phyloP scores from a whole-genome alignment of 192 early-diverging fungal genomes.

The Backusella macrospora region DNA sequence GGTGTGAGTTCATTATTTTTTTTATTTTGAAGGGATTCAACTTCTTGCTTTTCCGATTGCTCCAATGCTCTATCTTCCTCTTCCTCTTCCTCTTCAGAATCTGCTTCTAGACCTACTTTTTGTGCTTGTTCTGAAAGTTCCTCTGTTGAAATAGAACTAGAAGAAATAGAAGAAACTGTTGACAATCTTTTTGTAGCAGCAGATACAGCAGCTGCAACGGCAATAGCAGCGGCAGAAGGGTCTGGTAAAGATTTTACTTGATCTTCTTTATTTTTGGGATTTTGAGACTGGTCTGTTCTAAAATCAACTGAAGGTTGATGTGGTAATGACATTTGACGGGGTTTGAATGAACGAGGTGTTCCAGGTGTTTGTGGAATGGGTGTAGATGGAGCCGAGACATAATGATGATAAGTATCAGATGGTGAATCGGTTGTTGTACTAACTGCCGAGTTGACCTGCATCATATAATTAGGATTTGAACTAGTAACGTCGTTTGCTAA shows the following conservation, averaged over 20 bases:
- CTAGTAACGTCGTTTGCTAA: neutral
- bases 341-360: constrained; percentile 24
- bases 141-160: constrained; percentile 13
- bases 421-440: constrained; percentile 1
- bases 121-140: neutral
- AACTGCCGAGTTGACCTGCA: neutral
- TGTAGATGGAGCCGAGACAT: constrained; percentile 15
- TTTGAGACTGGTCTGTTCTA: neutral
- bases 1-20: neutral
- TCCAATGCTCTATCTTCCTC: neutral
- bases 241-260: neutral
- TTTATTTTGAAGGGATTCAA: neutral
- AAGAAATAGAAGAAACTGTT: constrained; percentile 22
- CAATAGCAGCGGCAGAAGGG: neutral
- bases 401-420: constrained; percentile 14
- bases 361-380: constrained; percentile 20
- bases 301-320: neutral
- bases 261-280: neutral
- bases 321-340: constrained; percentile 4
- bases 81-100: neutral
- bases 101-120: neutral
- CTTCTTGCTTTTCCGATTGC: neutral
- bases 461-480: constrained; percentile 1
- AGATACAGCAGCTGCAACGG: neutral
- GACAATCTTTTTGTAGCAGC: constrained; percentile 12